Evolutionary conservation across 2,329 filamentous ascomycete species (phyloP), one percentile per base, ranked within the genome.

Genomic region (Cryphonectria radicalis): DNA sequence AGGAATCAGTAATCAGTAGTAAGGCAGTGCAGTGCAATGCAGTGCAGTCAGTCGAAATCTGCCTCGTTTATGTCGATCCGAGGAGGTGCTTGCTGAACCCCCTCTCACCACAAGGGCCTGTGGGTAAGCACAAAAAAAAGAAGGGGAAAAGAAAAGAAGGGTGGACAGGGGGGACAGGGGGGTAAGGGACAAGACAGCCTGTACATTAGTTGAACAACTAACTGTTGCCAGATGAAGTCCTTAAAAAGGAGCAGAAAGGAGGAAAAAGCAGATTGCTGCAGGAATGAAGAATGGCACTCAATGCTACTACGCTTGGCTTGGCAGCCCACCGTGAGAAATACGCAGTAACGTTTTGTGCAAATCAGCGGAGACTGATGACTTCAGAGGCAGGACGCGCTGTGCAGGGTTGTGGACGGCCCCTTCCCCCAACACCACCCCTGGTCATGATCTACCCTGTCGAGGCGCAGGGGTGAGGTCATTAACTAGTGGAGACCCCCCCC

Each of bases 361-460:
- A 37, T 37, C 35, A 62, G 59, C 59, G 59, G 59, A 40, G 59
- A n/a, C 25, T 40, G 59, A 40, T 62, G 59, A 62, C 59, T 40
- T 62, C 59, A 11, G 32, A 25, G 55, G 13, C 32, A n/a, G 59
- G 35, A 35, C 59, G n/a, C 32, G 17, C 59, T 13, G 22, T 3
- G 1, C 28, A 28, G 1, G 28, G 28, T 28, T 28, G 2, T 50
- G 46, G 19, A 50, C n/a, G 22, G 46, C 46, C 46, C 46, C 46
- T 50, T 50, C 46, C 46, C 46, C 46, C 46, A 32, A 32, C 32
- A 32, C 32, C 32, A 32, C 17, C 17, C 55, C 25, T 4, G 14
- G 25, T 59, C 55, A 10, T 32, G 55, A 59, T 32, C 14, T 59
- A 8, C 14, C 55, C 25, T 59, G 14, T 32, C 25, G 2, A 32